Base-by-base conservation (phyloP, 1,284 basidiomycete species). In the Psilocybe mexicana region DNA sequence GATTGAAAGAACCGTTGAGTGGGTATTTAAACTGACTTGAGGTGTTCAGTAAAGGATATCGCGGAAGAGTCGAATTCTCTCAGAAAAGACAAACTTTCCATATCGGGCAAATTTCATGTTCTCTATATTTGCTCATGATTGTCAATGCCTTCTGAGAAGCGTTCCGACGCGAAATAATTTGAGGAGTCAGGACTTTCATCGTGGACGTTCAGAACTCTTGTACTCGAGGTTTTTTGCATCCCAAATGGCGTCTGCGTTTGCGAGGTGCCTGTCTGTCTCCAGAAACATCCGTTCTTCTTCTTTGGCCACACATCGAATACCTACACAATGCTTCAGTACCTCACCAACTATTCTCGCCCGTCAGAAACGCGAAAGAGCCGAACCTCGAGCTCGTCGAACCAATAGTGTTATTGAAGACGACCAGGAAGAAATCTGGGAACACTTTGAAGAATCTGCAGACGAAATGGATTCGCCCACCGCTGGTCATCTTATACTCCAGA, bases 401-500 rank as follows among this genome's bases (percentile, higher is more conserved):
- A 73, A 68, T 54, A 63, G 61, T 43, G 58, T 67, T 33, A 58
- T 74, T 24, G 76, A 78, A 57, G 76, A 78, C 57, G 68, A 71
- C 59, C 56, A 75, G 28, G 75, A 76, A 26, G 70, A 76, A 24
- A 67, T 76, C 33, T 71, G 72, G 60, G 75, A 77, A 36, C 66
- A 75, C 42, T 61, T 80, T 26, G 72, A 75, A 1, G 75, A 75
- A 42, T 67, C 72, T 51, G 82, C 77, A 61, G 71, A 79, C 28
- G 81, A 82, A 42, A 76, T 84, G 59, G 92, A 92, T 67, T 78
- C 87, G 40, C 82, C 87, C 6, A 78, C 85, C 26, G 76, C 79
- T 35, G 91, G 87, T 6, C 90, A 92, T 74, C 65, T 87, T 28
- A 79, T 86, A 60, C 74, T 94, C 50, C 79, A 84, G 59, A 82